These are phyloP conservation scores for Gryganskiella cystojenkinii DNA, from an alignment of 192 early-diverging fungal genomes.

Conservation along the genomic window DNA sequence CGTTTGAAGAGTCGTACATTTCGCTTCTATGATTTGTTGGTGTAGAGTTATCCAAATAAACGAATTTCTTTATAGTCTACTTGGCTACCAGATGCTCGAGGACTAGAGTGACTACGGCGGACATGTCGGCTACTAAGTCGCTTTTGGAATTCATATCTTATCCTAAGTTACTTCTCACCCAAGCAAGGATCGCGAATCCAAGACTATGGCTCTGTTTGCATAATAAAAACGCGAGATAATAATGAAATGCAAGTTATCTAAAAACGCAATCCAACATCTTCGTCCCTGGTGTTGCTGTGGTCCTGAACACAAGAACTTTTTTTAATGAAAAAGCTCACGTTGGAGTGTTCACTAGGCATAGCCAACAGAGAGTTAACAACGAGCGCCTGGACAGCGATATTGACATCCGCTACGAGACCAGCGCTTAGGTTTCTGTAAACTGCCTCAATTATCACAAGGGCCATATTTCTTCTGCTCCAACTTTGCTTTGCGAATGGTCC, in stretches of 20 bases:
- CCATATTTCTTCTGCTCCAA: slow-evolving; percentile 74
- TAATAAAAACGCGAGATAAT: neutral
- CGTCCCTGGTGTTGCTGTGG: no score
- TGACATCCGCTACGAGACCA: slow-evolving; percentile 79
- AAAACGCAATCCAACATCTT: no score
- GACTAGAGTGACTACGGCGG: slow-evolving; percentile 83
- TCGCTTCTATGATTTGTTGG: no score
- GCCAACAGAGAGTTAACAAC: slow-evolving; percentile 88
- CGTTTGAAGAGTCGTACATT: no score
- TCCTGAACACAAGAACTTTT: neutral
- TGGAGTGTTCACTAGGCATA: slow-evolving; percentile 87
- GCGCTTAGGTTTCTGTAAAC: slow-evolving; percentile 84
- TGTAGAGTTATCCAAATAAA: no score
- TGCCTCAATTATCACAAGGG: slow-evolving; percentile 86
- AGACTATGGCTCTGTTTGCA: slow-evolving; percentile 74
- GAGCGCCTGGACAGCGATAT: slow-evolving; percentile 84
- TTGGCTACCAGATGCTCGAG: no score
- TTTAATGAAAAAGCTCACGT: slow-evolving; percentile 60
- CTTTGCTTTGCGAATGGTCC: slow-evolving; percentile 75
- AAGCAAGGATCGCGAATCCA: slow-evolving; percentile 96
- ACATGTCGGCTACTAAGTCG: slow-evolving; percentile 79
- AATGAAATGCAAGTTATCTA: slow-evolving; percentile 14
- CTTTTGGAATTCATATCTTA: slow-evolving; percentile 88
- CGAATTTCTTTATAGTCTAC: no score
- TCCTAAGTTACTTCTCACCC: slow-evolving; percentile 83